These are phyloP conservation scores for Stagonosporopsis tanaceti DNA, from an alignment of 2,329 filamentous ascomycete genomes.

Conservation along the genomic window DNA sequence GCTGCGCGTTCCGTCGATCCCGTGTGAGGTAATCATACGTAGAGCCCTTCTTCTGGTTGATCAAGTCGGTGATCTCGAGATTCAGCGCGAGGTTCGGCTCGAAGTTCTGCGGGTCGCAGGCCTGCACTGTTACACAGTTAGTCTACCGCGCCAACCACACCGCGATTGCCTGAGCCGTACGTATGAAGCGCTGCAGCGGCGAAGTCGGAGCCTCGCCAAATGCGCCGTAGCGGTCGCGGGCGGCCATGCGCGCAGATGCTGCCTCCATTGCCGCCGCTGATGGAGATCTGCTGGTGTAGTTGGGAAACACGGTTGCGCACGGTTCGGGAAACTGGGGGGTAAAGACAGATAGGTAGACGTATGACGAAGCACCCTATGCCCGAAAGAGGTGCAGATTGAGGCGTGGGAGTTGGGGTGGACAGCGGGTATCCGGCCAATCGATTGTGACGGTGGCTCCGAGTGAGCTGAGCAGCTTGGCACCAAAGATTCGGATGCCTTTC, in stretches of 20 bases:
- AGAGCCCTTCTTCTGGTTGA: conserved; percentile 97
- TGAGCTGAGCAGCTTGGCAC: conserved; percentile 5
- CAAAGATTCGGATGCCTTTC: not conserved
- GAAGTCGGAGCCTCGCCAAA: conserved; percentile 80
- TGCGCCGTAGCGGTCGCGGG: conserved; percentile 90
- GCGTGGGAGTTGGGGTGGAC: conserved; percentile 16
- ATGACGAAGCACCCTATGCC: conserved; percentile 22
- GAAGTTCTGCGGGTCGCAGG: conserved; percentile 96
- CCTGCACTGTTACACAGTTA: conserved; percentile 68
- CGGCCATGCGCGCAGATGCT: conserved; percentile 91
- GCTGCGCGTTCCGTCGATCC: conserved; percentile 8
- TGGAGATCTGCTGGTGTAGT: conserved; percentile 23
- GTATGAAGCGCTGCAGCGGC: conserved; percentile 92
- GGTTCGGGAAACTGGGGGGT: conserved; percentile 13
- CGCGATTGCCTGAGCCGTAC: conserved; percentile 50
- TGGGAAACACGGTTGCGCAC: conserved; percentile 24
- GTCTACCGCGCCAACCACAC: conserved; percentile 19
- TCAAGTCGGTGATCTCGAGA: conserved; percentile 93
- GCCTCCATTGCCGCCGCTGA: conserved; percentile 73
- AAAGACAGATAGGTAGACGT: conserved; percentile 17
- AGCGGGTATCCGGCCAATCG: conserved; percentile 18
- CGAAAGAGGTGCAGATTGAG: conserved; percentile 18
- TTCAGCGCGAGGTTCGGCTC: conserved; percentile 96
- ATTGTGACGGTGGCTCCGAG: not conserved
- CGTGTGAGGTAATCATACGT: conserved; percentile 60